Evolutionary conservation across 225 moss, liverwort and hornwort species (phyloP).

Genomic region (Straminergon stramineum): DNA sequence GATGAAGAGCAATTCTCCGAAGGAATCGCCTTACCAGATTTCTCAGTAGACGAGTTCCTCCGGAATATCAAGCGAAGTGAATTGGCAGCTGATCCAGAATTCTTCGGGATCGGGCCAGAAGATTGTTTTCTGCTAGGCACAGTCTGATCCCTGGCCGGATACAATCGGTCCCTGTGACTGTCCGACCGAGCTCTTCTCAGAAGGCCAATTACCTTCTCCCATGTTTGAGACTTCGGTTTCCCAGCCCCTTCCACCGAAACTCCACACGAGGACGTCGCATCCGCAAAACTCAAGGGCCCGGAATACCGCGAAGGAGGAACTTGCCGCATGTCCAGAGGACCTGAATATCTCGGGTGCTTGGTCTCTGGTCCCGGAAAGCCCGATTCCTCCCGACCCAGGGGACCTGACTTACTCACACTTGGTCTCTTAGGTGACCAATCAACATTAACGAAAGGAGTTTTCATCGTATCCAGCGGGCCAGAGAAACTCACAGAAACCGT

Average conservation of each 20-base stretch:
- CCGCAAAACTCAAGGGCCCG: conserved; percentile 31
- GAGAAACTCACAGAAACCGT: conserved; percentile 34
- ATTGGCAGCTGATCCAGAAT: conserved; percentile 25
- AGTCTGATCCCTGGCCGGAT: conserved; percentile 30
- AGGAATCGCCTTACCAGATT: conserved; percentile 7
- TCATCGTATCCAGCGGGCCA: conserved; percentile 28
- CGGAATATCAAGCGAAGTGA: conserved; percentile 48
- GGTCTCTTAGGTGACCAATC: conserved; percentile 17
- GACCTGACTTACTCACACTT: conserved; percentile 30
- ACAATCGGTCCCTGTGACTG: conserved; percentile 60
- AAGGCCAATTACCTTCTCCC: conserved; percentile 79
- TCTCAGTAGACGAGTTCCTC: conserved; percentile 36
- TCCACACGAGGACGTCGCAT: conserved; percentile 7
- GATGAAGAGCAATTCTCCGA: neutral
- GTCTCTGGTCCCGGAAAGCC: conserved; percentile 11
- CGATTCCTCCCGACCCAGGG: conserved; percentile 10
- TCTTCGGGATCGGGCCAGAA: conserved; percentile 2
- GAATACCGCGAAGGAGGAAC: conserved; percentile 18
- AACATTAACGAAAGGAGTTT: conserved; percentile 21
- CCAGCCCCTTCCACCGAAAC: conserved; percentile 22
- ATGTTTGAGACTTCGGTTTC: conserved; percentile 60
- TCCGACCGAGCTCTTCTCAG: conserved; percentile 77
- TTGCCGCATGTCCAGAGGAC: conserved; percentile 22
- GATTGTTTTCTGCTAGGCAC: conserved; percentile 23
- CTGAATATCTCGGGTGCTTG: conserved; percentile 15